A percentile compares a stretch with the other conserved stretches of the same genome.
Evolutionary conservation across 2,329 filamentous ascomycete species (phyloP).

Genomic region (Pyricularia sp.): DNA sequence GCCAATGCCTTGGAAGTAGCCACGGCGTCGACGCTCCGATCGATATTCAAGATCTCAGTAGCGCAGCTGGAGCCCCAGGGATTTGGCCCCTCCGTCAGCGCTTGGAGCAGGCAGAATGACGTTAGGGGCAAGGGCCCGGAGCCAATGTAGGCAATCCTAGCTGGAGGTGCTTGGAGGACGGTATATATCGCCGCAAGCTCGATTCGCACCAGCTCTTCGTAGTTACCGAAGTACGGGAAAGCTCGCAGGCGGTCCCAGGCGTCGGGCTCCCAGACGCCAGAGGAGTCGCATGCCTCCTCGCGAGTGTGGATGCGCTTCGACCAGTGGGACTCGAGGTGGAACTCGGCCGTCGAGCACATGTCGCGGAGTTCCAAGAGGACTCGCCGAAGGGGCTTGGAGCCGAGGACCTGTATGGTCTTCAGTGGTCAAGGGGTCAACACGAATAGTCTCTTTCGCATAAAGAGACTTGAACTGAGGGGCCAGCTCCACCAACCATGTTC

Average conservation of each 20-base stretch:
- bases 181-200: conserved; percentile 32
- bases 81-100: conserved; percentile 16
- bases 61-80: conserved; percentile 3
- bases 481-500: not conserved
- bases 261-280: not conserved
- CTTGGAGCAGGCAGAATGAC: conserved; percentile 30
- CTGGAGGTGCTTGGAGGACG: conserved; percentile 19
- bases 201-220: conserved; percentile 34
- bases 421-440: not conserved
- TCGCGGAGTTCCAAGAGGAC: conserved; percentile 27
- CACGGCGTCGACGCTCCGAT: not conserved
- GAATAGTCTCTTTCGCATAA: not conserved
- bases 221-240: conserved; percentile 41
- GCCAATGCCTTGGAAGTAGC: not conserved
- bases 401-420: conserved; percentile 20
- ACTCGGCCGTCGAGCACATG: conserved; percentile 34
- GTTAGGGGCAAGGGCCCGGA: conserved; percentile 40
- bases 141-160: conserved; percentile 35
- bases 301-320: conserved; percentile 21
- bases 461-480: not conserved
- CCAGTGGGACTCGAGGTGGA: conserved; percentile 34
- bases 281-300: conserved; percentile 10
- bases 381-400: conserved; percentile 17
- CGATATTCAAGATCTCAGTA: not conserved
- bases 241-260: conserved; percentile 16